Conservation (phyloP, 1,284 basidiomycete genomes). For the Rugosomyces carneus region DNA sequence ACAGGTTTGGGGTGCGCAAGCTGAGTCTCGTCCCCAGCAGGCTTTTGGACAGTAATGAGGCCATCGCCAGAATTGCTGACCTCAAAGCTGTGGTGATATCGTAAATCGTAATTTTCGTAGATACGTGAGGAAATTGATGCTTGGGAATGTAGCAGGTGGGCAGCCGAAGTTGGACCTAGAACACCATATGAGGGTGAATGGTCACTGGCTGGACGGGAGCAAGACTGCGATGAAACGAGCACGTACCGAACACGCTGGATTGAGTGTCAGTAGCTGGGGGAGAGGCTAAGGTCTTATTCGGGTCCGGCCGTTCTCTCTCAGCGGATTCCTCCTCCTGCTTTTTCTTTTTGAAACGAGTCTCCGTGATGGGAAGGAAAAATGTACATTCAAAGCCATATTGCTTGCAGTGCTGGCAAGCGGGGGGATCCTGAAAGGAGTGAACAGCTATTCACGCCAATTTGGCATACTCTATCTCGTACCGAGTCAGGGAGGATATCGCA, state of each 20-base stretch:
- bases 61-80: slow-evolving; percentile 81
- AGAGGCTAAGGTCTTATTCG: slow-evolving; percentile 27
- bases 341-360: slow-evolving; percentile 97
- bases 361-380: slow-evolving; percentile 96
- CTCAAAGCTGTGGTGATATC: slow-evolving; percentile 81
- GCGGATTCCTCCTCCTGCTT: slow-evolving; percentile 64
- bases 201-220: slow-evolving; percentile 15
- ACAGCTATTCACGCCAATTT: background rate
- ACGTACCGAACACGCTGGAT: slow-evolving; percentile 54
- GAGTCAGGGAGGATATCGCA: slow-evolving; percentile 73
- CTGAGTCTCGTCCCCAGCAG: slow-evolving; percentile 46
- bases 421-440: slow-evolving; percentile 53
- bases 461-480: slow-evolving; percentile 16
- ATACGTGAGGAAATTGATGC: slow-evolving; percentile 75
- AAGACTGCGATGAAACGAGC: slow-evolving; percentile 10
- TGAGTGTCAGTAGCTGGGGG: slow-evolving; percentile 34
- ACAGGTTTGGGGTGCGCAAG: slow-evolving; percentile 50
- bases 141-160: slow-evolving; percentile 86
- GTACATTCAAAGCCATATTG: slow-evolving; percentile 91
- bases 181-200: slow-evolving; percentile 33
- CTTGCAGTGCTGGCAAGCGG: slow-evolving; percentile 80
- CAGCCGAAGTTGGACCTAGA: slow-evolving; percentile 78
- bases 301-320: slow-evolving; percentile 38
- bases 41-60: slow-evolving; percentile 79
- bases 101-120: slow-evolving; percentile 84